Conservation (phyloP, 306 rosid species). For the Gleditsia sinensis region DNA sequence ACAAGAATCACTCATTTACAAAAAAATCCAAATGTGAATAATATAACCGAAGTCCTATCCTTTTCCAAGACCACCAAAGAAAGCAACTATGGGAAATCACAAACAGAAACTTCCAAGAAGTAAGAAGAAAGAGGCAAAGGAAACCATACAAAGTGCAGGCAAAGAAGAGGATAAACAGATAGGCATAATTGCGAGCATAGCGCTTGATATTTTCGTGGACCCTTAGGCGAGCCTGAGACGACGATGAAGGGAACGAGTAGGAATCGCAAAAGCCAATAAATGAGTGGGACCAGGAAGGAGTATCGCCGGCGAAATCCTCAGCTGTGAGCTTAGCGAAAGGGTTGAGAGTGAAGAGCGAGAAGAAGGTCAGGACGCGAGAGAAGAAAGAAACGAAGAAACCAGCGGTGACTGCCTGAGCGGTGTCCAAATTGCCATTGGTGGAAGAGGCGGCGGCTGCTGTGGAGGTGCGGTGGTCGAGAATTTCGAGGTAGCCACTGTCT, state of each 20-base stretch:
- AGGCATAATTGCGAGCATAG: constrained; percentile 84
- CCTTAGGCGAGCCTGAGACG: constrained; percentile 79
- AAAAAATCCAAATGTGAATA: too few species aligned
- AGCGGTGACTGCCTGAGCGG: constrained; percentile 38
- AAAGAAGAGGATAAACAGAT: constrained; percentile 67
- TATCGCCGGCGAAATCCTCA: constrained; percentile 61
- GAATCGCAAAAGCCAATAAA: constrained; percentile 60
- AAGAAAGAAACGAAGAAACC: constrained; percentile 53
- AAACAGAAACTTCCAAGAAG: background rate
- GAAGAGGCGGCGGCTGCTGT: constrained; percentile 32
- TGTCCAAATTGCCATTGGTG: background rate
- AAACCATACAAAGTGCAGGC: constrained; percentile 72
- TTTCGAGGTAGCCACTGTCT: constrained; percentile 86
- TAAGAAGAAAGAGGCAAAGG: constrained; percentile 4
- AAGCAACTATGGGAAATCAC: background rate
- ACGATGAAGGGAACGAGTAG: constrained; percentile 79
- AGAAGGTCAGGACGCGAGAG: constrained; percentile 59
- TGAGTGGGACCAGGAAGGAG: constrained; percentile 58
- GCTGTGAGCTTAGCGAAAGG: constrained; percentile 84
- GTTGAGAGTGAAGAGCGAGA: constrained; percentile 75
- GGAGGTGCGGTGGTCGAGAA: constrained; percentile 81
- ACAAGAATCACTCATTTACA: background rate
- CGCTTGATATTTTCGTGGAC: constrained; percentile 91
- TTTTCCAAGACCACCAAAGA: background rate
- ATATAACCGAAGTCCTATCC: background rate